These are phyloP conservation scores for Aspergillus biplanus DNA, from an alignment of 495 filamentous ascomycete genomes.

Conservation along the genomic window DNA sequence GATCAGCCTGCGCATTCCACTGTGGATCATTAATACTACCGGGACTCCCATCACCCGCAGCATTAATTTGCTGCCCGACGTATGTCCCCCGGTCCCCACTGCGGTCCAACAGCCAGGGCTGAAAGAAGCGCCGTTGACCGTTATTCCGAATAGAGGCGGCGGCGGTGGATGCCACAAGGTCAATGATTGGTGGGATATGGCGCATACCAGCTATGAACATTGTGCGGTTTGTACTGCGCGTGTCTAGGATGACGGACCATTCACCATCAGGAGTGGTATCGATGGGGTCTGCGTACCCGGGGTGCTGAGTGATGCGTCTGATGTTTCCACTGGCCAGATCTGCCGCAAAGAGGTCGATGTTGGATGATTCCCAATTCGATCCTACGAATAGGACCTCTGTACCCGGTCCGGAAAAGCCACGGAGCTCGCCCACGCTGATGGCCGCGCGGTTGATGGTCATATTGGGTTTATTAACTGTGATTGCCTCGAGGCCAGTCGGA, in stretches of 20 bases:
- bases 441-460: not conserved
- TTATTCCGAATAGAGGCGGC: slow-evolving; percentile 28
- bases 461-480: slow-evolving; percentile 11
- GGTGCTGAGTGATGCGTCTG: slow-evolving; percentile 27
- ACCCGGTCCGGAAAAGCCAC: slow-evolving; percentile 26
- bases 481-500: slow-evolving; percentile 1
- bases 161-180: slow-evolving; percentile 18
- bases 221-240: slow-evolving; percentile 19
- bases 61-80: slow-evolving; percentile 28
- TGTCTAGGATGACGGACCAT: slow-evolving; percentile 32
- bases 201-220: slow-evolving; percentile 31
- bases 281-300: slow-evolving; percentile 30
- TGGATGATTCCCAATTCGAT: slow-evolving; percentile 25
- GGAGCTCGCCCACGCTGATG: slow-evolving; percentile 12
- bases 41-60: slow-evolving; percentile 21
- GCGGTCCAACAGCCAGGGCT: slow-evolving; percentile 25
- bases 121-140: slow-evolving; percentile 28
- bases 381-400: slow-evolving; percentile 26
- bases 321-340: slow-evolving; percentile 25
- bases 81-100: slow-evolving; percentile 23
- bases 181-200: slow-evolving; percentile 24
- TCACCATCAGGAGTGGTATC: slow-evolving; percentile 25
- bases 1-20: slow-evolving; percentile 31
- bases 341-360: slow-evolving; percentile 29
- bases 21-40: slow-evolving; percentile 29